Evolutionary conservation across 2,329 filamentous ascomycete genomes (phyloP).

Genomic region (Raffaelea arxii): DNA sequence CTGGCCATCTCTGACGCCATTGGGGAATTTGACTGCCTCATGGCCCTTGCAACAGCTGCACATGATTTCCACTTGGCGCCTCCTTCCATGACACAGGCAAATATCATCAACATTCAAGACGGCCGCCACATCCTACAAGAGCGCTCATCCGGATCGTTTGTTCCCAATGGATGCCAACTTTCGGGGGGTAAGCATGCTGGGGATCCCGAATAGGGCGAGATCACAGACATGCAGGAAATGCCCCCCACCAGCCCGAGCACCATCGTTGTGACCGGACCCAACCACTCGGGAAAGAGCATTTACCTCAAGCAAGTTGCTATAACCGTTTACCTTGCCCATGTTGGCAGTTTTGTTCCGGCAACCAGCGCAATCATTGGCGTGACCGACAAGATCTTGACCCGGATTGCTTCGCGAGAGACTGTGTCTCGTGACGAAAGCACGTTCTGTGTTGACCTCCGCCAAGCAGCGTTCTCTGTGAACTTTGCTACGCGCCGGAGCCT

Average conservation of each 20-base stretch:
- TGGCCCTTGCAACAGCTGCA: slow-evolving; percentile 73
- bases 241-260: no score
- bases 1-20: slow-evolving; percentile 65
- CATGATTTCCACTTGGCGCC: slow-evolving; percentile 59
- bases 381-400: slow-evolving; percentile 86
- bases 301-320: slow-evolving; percentile 90
- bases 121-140: slow-evolving; percentile 86
- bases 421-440: slow-evolving; percentile 50
- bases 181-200: slow-evolving; percentile 52
- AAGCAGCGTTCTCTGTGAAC: slow-evolving; percentile 67
- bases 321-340: slow-evolving; percentile 85
- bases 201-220: no score
- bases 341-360: slow-evolving; percentile 87
- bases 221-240: no score
- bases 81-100: slow-evolving; percentile 61
- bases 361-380: slow-evolving; percentile 66
- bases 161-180: slow-evolving; percentile 72
- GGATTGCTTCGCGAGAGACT: slow-evolving; percentile 65
- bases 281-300: slow-evolving; percentile 93
- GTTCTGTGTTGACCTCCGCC: slow-evolving; percentile 73
- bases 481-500: slow-evolving; percentile 69
- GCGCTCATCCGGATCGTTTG: slow-evolving; percentile 66
- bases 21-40: slow-evolving; percentile 76
- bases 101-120: slow-evolving; percentile 62
- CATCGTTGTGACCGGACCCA: slow-evolving; percentile 80